Evolutionary conservation across 768 basidiomycete genomes (phyloP).

Genomic region (Boletus subcaerulescens): DNA sequence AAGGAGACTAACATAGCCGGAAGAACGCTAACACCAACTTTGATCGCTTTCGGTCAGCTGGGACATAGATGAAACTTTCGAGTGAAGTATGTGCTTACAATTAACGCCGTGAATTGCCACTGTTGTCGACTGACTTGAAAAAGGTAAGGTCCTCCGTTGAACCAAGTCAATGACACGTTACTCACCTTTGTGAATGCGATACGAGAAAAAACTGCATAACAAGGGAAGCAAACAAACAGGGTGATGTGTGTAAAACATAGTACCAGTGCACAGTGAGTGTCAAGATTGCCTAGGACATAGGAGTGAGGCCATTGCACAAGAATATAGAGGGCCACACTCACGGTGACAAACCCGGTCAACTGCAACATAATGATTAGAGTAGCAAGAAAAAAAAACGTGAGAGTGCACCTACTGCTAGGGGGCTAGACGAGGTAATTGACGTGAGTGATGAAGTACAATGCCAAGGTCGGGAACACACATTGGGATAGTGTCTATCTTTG

Average conservation of each 20-base stretch:
- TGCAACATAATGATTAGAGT: conserved; percentile 1
- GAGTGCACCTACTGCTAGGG: conserved; percentile 25
- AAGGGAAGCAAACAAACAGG: not conserved
- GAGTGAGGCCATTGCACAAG: conserved; percentile 2
- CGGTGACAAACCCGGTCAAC: conserved; percentile 33
- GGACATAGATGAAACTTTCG: too few species aligned
- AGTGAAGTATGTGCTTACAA: conserved; percentile 30
- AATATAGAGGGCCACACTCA: not conserved
- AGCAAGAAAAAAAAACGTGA: not conserved
- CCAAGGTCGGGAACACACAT: conserved; percentile 31
- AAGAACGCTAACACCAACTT: conserved; percentile 31
- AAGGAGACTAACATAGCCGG: conserved; percentile 26
- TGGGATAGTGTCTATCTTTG: conserved; percentile 42
- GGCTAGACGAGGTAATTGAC: conserved; percentile 5
- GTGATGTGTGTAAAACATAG: not conserved
- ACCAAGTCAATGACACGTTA: not conserved
- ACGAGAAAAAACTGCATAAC: conserved; percentile 6
- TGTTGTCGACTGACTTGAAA: conserved; percentile 26
- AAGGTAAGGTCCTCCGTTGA: not conserved
- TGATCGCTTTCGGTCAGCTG: conserved; percentile 1
- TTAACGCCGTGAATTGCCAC: conserved; percentile 31
- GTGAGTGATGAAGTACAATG: not conserved
- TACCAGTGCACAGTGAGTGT: conserved; percentile 53
- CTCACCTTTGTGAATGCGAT: conserved; percentile 14
- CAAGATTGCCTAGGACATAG: conserved; percentile 38